Conservation (phyloP, 2,329 filamentous ascomycete species). For the Escovopsis weberi region DNA sequence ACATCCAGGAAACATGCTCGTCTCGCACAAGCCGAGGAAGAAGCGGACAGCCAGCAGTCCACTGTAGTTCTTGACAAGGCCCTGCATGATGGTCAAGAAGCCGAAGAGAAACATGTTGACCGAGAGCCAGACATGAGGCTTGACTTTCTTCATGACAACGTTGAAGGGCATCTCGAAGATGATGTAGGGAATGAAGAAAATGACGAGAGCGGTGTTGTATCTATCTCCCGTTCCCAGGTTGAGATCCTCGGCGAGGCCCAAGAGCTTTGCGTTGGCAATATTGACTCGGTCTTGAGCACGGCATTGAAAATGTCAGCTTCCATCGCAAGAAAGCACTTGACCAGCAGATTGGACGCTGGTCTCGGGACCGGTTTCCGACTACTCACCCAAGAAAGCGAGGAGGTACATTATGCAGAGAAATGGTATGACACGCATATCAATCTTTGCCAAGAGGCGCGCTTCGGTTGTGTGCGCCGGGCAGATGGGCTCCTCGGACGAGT, state of each 20-base stretch:
- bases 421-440: conserved; percentile 58
- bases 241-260: conserved; percentile 49
- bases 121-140: conserved; percentile 57
- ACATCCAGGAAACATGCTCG: conserved; percentile 50
- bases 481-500: conserved; percentile 4
- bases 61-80: conserved; percentile 61
- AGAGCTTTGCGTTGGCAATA: conserved; percentile 62
- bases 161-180: conserved; percentile 54
- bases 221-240: conserved; percentile 34
- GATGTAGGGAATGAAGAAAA: conserved; percentile 72
- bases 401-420: conserved; percentile 60
- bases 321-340: neutral
- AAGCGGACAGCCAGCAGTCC: conserved; percentile 70
- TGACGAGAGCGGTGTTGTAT: conserved; percentile 64
- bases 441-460: conserved; percentile 49
- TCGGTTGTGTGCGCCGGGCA: conserved; percentile 46
- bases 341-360: too few relatives aligned
- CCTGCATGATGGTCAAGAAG: conserved; percentile 59
- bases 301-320: neutral
- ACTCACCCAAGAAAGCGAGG: conserved; percentile 47
- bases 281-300: conserved; percentile 47
- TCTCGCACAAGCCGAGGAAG: conserved; percentile 67
- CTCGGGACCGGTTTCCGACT: neutral
- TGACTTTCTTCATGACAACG: conserved; percentile 49
- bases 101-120: conserved; percentile 78